These are phyloP conservation scores for Gomphus bonarii DNA, from an alignment of 1,284 basidiomycete genomes.

Conservation along the genomic window DNA sequence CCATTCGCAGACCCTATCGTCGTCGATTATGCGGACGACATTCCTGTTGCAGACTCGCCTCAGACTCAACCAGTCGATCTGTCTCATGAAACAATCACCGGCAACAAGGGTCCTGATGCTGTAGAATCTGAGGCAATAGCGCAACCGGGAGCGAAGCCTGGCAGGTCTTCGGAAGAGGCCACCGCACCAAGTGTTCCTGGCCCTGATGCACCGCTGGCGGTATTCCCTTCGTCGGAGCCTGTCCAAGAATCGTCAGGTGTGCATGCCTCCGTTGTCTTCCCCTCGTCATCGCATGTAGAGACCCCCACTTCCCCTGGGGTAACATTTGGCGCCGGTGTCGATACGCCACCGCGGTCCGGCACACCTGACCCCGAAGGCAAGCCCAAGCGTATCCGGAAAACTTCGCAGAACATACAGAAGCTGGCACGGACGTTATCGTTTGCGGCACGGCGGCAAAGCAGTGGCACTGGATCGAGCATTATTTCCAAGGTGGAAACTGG, in stretches of 20 bases:
- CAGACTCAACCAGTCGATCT: not conserved
- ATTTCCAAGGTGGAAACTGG: constrained; percentile 13
- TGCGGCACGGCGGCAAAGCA: constrained; percentile 47
- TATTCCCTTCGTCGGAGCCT: constrained; percentile 21
- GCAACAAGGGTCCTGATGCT: constrained; percentile 16
- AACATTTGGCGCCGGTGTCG: constrained; percentile 27
- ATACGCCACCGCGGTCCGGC: constrained; percentile 31
- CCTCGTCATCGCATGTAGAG: constrained; percentile 16
- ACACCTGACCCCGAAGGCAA: constrained; percentile 63
- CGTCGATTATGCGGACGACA: not conserved
- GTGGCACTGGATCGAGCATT: constrained; percentile 25
- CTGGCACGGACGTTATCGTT: constrained; percentile 64
- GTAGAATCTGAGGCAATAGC: constrained; percentile 14
- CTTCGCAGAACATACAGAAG: constrained; percentile 75
- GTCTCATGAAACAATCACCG: not conserved
- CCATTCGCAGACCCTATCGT: constrained; percentile 6
- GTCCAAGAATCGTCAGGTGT: constrained; percentile 8
- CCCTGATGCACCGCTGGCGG: not conserved
- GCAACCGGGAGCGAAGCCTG: not conserved
- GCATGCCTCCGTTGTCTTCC: constrained; percentile 27
- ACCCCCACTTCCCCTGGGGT: constrained; percentile 21
- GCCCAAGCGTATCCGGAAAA: constrained; percentile 59
- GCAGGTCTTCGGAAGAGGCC: constrained; percentile 14
- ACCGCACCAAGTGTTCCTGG: constrained; percentile 7
- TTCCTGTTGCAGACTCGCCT: constrained; percentile 2